Conservation (phyloP, 148 eudicot species). For the Cornus controversa region DNA sequence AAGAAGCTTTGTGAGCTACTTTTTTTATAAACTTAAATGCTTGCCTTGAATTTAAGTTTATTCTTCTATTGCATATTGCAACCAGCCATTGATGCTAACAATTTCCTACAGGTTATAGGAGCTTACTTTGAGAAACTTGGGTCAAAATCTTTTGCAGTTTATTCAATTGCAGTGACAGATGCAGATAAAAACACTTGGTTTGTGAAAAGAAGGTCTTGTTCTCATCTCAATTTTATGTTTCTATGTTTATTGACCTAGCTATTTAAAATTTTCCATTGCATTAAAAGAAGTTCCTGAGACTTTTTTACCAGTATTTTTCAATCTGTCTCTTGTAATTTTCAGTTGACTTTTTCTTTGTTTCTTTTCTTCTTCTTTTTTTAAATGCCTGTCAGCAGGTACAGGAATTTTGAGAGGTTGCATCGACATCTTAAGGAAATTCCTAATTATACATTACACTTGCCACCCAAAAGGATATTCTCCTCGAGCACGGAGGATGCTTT, state of each 20-base stretch:
- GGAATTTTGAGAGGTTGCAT: slow-evolving; percentile 93
- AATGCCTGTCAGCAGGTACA: slow-evolving; percentile 55
- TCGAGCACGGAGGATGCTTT: slow-evolving; percentile 98
- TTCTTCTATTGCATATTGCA: neutral
- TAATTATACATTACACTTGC: slow-evolving; percentile 88
- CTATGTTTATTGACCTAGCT: neutral
- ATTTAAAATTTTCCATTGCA: no score
- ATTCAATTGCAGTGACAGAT: slow-evolving; percentile 90
- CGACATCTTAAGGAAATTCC: slow-evolving; percentile 95
- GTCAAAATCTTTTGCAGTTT: slow-evolving; percentile 95
- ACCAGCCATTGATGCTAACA: slow-evolving; percentile 7
- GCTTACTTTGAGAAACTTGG: slow-evolving; percentile 89
- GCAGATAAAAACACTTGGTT: slow-evolving; percentile 77
- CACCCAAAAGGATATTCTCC: slow-evolving; percentile 98
- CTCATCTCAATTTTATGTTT: slow-evolving; percentile 13
- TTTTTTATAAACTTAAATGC: neutral
- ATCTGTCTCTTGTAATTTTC: neutral
- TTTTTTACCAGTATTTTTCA: neutral
- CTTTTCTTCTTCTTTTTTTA: neutral
- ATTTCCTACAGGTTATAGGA: slow-evolving; percentile 65
- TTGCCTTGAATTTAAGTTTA: slow-evolving; percentile 5
- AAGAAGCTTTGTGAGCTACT: neutral
- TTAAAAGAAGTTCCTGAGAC: neutral
- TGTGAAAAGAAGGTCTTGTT: slow-evolving; percentile 86
- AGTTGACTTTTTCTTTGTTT: slow-evolving; percentile 5